Evolutionary conservation across 306 rosid genomes (phyloP).

Genomic region (Acacia crassicarpa): DNA sequence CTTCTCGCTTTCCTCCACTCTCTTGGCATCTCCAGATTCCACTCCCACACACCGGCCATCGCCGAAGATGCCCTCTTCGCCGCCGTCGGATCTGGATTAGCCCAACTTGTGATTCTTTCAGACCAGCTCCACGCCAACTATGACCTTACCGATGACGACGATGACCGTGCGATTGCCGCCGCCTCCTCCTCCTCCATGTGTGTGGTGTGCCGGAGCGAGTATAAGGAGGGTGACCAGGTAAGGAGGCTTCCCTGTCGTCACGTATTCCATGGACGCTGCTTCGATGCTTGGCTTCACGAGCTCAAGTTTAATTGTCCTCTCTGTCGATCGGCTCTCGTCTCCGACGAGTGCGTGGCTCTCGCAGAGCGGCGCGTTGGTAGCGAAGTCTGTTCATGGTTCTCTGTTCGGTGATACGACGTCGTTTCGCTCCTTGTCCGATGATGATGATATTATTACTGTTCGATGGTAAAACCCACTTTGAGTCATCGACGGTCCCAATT

Average conservation of each 20-base stretch:
- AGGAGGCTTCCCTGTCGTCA: constrained; percentile 78
- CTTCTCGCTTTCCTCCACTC: constrained; percentile 47
- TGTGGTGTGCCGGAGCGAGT: constrained; percentile 57
- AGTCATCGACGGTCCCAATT: constrained; percentile 16
- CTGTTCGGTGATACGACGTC: constrained; percentile 42
- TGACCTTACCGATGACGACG: constrained; percentile 39
- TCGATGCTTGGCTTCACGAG: constrained; percentile 79
- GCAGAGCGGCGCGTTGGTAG: constrained; percentile 52
- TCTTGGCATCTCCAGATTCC: constrained; percentile 44
- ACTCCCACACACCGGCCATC: constrained; percentile 22
- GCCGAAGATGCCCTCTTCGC: constrained; percentile 41
- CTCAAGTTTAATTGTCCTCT: constrained; percentile 82
- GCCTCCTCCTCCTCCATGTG: constrained; percentile 45
- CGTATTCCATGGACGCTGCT: constrained; percentile 76
- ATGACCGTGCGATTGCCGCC: background rate
- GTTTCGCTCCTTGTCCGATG: background rate
- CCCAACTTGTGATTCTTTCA: constrained; percentile 62
- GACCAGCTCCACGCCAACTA: constrained; percentile 70
- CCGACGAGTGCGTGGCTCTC: constrained; percentile 54
- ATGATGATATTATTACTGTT: background rate
- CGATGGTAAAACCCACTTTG: background rate
- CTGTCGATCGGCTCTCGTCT: constrained; percentile 64
- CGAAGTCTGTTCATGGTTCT: constrained; percentile 63
- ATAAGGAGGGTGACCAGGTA: constrained; percentile 65
- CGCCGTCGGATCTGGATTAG: constrained; percentile 68